Percentiles rank a stretch among this genome's conserved stretches.
Evolutionary conservation across 2,329 filamentous ascomycete genomes (phyloP).

Genomic region (Apiospora aurea): DNA sequence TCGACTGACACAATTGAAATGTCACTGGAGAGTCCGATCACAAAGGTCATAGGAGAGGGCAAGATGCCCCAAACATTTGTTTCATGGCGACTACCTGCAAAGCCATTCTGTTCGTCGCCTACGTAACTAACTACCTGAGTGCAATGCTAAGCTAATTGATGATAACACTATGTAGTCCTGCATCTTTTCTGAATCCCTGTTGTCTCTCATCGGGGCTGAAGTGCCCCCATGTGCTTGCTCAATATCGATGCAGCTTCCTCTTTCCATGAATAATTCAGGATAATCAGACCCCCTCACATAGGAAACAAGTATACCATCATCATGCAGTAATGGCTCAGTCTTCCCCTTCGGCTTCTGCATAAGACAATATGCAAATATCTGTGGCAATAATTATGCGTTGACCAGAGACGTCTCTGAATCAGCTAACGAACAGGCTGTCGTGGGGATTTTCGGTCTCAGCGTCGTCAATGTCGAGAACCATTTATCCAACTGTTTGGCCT

Average conservation of each 20-base stretch:
- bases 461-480: not conserved
- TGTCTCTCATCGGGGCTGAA: not conserved
- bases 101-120: not conserved
- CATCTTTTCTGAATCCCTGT: not conserved
- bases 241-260: no score
- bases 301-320: no score
- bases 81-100: not conserved
- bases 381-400: no score
- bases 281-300: no score
- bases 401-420: no score
- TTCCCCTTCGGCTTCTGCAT: no score
- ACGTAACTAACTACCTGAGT: not conserved
- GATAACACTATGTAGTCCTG: not conserved
- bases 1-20: not conserved
- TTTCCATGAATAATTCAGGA: no score
- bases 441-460: no score
- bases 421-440: no score
- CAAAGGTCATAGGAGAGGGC: not conserved
- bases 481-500: not conserved
- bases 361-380: no score
- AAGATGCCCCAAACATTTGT: not conserved
- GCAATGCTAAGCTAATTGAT: not conserved
- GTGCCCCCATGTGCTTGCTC: not conserved
- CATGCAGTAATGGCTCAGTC: no score
- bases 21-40: not conserved